Evolutionary conservation across 2,329 filamentous ascomycete genomes (phyloP).

Genomic region (Neonectria sp.): DNA sequence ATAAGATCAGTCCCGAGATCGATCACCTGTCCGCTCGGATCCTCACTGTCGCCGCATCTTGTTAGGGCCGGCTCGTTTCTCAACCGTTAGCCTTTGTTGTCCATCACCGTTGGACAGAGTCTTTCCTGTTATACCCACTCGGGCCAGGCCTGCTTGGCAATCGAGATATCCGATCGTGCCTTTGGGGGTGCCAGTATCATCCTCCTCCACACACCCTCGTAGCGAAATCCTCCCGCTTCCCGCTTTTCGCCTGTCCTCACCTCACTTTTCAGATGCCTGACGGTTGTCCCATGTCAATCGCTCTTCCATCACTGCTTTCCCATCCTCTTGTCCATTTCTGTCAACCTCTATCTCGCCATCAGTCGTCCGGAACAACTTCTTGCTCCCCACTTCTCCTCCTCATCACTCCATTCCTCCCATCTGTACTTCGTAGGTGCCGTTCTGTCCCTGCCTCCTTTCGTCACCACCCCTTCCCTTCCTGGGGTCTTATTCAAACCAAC

Average conservation of each 20-base stretch:
- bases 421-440: conserved; percentile 34
- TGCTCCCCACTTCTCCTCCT: conserved; percentile 21
- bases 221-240: conserved; percentile 25
- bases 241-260: conserved; percentile 23
- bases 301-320: conserved; percentile 29
- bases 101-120: conserved; percentile 40
- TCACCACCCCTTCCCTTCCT: conserved; percentile 15
- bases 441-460: conserved; percentile 28
- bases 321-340: conserved; percentile 34
- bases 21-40: conserved; percentile 43
- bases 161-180: conserved; percentile 47
- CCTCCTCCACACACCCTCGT: conserved; percentile 29
- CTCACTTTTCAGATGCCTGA: conserved; percentile 34
- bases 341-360: conserved; percentile 26
- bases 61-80: conserved; percentile 38
- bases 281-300: conserved; percentile 39
- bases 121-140: conserved; percentile 32
- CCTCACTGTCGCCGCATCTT: conserved; percentile 32
- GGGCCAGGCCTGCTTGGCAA: conserved; percentile 34
- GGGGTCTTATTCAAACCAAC: conserved; percentile 15
- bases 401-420: conserved; percentile 30
- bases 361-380: conserved; percentile 19
- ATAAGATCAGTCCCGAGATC: conserved; percentile 42
- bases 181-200: conserved; percentile 37
- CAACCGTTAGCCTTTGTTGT: conserved; percentile 32